Conservation (phyloP, 2,329 filamentous ascomycete species). For the Escovopsis sp. region DNA sequence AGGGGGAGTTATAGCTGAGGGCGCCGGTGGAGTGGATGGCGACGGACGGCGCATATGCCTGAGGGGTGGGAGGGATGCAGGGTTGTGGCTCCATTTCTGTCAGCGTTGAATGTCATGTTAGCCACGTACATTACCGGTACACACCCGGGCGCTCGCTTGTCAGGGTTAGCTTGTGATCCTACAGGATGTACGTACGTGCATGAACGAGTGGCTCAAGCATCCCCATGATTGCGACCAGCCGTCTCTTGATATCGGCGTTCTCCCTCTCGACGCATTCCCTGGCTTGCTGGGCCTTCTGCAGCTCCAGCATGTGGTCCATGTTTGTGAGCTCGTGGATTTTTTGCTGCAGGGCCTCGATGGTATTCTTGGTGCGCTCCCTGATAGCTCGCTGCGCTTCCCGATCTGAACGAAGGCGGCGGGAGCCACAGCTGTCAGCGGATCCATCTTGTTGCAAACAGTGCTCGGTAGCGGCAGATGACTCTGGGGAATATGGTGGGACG, state of each 20-base stretch:
- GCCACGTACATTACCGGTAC: slow-evolving; percentile 7
- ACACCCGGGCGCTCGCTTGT: background rate
- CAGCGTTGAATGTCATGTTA: too few relatives aligned
- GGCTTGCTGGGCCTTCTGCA: slow-evolving; percentile 59
- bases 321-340: slow-evolving; percentile 62
- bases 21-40: slow-evolving; percentile 5
- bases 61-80: slow-evolving; percentile 20
- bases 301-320: slow-evolving; percentile 70
- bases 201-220: slow-evolving; percentile 46
- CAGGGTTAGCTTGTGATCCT: background rate
- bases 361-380: slow-evolving; percentile 64
- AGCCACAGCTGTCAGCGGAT: background rate
- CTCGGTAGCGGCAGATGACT: background rate
- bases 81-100: slow-evolving; percentile 7
- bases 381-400: slow-evolving; percentile 78
- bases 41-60: slow-evolving; percentile 12
- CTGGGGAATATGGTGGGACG: background rate
- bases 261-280: slow-evolving; percentile 67
- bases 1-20: slow-evolving; percentile 7
- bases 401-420: slow-evolving; percentile 32
- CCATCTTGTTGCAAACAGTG: too few relatives aligned
- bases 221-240: slow-evolving; percentile 49
- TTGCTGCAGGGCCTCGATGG: slow-evolving; percentile 61
- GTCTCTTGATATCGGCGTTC: slow-evolving; percentile 62
- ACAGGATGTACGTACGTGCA: slow-evolving; percentile 9